Evolutionary conservation across 2,329 filamentous ascomycete species (phyloP).

Genomic region (Capronia epimyces): DNA sequence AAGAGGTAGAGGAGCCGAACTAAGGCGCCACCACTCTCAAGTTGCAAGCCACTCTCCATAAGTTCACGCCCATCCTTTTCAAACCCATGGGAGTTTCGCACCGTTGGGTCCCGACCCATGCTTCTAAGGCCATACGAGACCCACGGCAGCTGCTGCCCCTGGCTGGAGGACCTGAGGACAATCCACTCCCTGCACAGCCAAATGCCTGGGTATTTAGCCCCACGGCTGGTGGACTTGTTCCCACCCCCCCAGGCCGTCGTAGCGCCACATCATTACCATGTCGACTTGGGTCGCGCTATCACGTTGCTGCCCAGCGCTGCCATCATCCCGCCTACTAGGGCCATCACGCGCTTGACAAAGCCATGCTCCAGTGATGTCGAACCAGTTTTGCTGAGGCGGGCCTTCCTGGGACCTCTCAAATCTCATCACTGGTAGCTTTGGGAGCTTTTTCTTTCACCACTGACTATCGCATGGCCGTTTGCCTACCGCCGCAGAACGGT

Average conservation of each 20-base stretch:
- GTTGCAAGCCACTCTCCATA: neutral
- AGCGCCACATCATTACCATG: slow-evolving; percentile 24
- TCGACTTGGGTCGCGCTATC: slow-evolving; percentile 16
- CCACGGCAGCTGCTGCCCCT: neutral
- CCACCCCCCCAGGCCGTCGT: slow-evolving; percentile 10
- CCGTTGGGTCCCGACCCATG: slow-evolving; percentile 1
- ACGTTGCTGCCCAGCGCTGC: slow-evolving; percentile 24
- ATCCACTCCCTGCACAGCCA: slow-evolving; percentile 3
- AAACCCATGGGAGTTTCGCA: slow-evolving; percentile 1
- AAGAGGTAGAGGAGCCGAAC: neutral
- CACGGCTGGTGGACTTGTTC: slow-evolving; percentile 11
- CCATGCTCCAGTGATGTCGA: slow-evolving; percentile 14
- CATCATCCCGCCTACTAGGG: slow-evolving; percentile 23
- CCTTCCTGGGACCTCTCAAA: slow-evolving; percentile 7
- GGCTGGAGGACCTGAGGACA: neutral
- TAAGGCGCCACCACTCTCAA: neutral
- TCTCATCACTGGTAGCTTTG: slow-evolving; percentile 12
- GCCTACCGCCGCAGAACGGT: slow-evolving; percentile 17
- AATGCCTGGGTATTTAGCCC: slow-evolving; percentile 12
- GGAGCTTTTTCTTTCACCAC: slow-evolving; percentile 6
- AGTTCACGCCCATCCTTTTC: neutral
- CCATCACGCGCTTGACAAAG: slow-evolving; percentile 23
- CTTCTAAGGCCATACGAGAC: neutral
- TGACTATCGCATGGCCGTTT: slow-evolving; percentile 13
- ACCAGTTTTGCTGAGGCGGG: slow-evolving; percentile 12